These are phyloP conservation scores for Trichoderma endophyticum DNA, from an alignment of 2,329 filamentous ascomycete species.

Conservation along the genomic window DNA sequence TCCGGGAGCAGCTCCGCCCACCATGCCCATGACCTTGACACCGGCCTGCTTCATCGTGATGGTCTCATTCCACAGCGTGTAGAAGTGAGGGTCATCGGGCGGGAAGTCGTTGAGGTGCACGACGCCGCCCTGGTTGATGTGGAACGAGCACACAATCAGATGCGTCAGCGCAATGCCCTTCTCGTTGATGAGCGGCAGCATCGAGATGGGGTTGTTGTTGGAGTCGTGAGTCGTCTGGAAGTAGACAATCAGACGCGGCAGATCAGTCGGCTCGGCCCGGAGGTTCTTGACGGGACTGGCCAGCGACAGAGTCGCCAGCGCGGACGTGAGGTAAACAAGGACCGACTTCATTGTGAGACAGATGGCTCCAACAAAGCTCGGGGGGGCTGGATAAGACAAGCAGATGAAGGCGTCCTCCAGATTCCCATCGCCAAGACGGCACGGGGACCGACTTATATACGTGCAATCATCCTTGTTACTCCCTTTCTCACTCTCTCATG, in stretches of 20 bases:
- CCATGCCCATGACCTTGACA: slow-evolving; percentile 76
- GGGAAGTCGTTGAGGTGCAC: slow-evolving; percentile 76
- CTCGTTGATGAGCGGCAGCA: slow-evolving; percentile 45
- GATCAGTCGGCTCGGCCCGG: slow-evolving; percentile 19
- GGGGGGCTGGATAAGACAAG: background rate
- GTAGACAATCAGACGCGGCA: slow-evolving; percentile 47
- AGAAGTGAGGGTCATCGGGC: slow-evolving; percentile 61
- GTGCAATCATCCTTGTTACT: background rate
- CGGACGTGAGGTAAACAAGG: slow-evolving; percentile 6
- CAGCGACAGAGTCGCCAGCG: slow-evolving; percentile 17
- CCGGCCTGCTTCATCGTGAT: slow-evolving; percentile 65
- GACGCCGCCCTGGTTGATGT: slow-evolving; percentile 64
- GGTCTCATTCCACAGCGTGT: slow-evolving; percentile 76
- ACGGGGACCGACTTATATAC: background rate
- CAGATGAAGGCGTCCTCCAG: background rate
- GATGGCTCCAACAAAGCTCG: background rate
- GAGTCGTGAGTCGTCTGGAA: slow-evolving; percentile 47
- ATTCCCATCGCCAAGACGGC: background rate
- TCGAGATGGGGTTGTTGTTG: slow-evolving; percentile 42
- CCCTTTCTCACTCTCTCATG: background rate
- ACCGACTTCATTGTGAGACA: slow-evolving; percentile 18
- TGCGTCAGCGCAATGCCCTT: slow-evolving; percentile 60
- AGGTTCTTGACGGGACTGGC: slow-evolving; percentile 8
- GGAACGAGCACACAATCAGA: slow-evolving; percentile 77
- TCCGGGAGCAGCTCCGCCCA: slow-evolving; percentile 76